Evolutionary conservation across 306 rosid genomes (phyloP).

Genomic region (Astragalus membranaceus): DNA sequence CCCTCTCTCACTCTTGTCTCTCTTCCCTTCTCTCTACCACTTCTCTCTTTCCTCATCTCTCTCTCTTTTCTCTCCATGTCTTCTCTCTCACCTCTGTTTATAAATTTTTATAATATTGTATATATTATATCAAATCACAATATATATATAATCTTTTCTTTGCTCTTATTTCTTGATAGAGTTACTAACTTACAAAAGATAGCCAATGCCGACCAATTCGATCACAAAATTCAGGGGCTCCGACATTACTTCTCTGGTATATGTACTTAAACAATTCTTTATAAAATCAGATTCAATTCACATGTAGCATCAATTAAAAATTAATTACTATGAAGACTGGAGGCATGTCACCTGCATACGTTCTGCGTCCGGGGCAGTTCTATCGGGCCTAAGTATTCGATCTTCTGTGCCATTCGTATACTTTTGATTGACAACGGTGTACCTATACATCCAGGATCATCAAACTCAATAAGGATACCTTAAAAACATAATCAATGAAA

Average conservation of each 20-base stretch:
- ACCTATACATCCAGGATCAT: constrained; percentile 41
- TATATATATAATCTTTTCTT: too few species aligned
- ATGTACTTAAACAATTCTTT: not conserved
- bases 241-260: not conserved
- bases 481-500: constrained; percentile 5
- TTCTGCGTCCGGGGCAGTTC: constrained; percentile 33
- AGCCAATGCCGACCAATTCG: not conserved
- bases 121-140: too few species aligned
- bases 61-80: too few species aligned
- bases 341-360: constrained; percentile 53
- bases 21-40: too few species aligned
- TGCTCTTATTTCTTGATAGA: too few species aligned
- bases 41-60: too few species aligned
- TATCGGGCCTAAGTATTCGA: constrained; percentile 63
- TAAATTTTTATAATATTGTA: too few species aligned
- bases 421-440: constrained; percentile 44
- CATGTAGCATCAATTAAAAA: not conserved
- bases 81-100: too few species aligned
- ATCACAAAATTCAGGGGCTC: not conserved
- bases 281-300: not conserved
- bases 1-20: too few species aligned
- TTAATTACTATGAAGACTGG: not conserved
- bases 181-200: not conserved
- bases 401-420: constrained; percentile 56
- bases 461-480: not conserved